A percentile compares a stretch with the other conserved stretches of the same genome.
Conservation (phyloP, 441 rosid genomes). For the Aquilaria agallochum region DNA sequence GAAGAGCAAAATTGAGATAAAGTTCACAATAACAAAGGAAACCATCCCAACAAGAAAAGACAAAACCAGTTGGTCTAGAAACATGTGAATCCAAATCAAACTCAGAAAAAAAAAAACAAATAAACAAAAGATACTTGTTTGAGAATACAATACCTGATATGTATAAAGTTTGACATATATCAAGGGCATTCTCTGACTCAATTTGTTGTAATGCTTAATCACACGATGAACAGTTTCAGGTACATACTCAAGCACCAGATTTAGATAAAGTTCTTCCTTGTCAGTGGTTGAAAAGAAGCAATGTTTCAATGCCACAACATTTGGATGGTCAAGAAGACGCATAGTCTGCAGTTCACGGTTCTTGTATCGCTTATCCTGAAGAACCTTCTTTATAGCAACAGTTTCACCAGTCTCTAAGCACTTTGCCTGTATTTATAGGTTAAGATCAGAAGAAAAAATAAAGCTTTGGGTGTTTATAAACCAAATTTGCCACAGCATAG, state of each 20-base stretch:
- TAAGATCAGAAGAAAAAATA: background rate
- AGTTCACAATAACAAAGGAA: background rate
- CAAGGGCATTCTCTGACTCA: constrained; percentile 92
- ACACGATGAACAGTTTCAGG: constrained; percentile 94
- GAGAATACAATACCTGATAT: constrained; percentile 60
- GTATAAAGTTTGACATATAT: constrained; percentile 90
- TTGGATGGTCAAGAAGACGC: constrained; percentile 96
- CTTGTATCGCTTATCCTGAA: constrained; percentile 96
- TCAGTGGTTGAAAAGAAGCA: constrained; percentile 93
- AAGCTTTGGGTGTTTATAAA: too few species aligned
- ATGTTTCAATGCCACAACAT: constrained; percentile 82
- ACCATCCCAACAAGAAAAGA: background rate
- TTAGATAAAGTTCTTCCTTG: constrained; percentile 90
- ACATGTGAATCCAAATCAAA: background rate
- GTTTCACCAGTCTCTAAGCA: constrained; percentile 96
- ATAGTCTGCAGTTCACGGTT: constrained; percentile 96
- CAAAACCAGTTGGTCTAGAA: too few species aligned
- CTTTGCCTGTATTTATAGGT: constrained; percentile 52
- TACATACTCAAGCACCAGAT: constrained; percentile 90
- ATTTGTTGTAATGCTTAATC: constrained; percentile 82
- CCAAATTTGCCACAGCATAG: too few species aligned
- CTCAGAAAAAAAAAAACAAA: background rate
- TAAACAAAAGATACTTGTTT: constrained; percentile 1
- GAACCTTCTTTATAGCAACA: constrained; percentile 93
- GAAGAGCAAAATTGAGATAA: too few species aligned